These are phyloP conservation scores for Pseudopyrenochaeta lycopersici DNA, from an alignment of 2,329 filamentous ascomycete genomes.

Conservation along the genomic window DNA sequence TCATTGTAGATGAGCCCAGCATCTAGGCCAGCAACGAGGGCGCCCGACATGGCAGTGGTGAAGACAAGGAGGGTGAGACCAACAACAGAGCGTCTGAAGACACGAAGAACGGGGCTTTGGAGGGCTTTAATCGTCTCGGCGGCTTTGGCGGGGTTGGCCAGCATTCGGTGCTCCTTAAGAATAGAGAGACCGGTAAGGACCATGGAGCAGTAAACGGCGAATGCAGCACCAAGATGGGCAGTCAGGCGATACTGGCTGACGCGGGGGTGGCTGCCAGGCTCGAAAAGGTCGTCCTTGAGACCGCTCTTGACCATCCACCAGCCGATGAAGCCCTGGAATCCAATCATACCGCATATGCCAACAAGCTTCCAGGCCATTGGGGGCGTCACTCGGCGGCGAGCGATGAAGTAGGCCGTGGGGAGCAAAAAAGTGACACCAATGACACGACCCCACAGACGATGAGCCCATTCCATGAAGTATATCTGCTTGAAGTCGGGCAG, in stretches of 20 bases:
- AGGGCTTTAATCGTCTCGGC: conserved; percentile 69
- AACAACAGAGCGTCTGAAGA: conserved; percentile 77
- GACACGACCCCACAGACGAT: conserved; percentile 91
- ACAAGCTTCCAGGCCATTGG: conserved; percentile 79
- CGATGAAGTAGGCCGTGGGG: conserved; percentile 88
- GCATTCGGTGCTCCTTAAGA: conserved; percentile 77
- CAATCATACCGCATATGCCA: conserved; percentile 88
- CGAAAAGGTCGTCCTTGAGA: conserved; percentile 93
- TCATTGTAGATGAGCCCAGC: conserved; percentile 99
- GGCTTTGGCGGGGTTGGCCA: conserved; percentile 72
- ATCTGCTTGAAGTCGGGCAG: conserved; percentile 97
- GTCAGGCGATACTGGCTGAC: conserved; percentile 95
- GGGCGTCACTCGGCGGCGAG: conserved; percentile 77
- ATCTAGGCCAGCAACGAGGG: conserved; percentile 91
- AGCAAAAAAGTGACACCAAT: conserved; percentile 90
- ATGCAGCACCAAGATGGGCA: conserved; percentile 88
- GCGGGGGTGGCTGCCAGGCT: conserved; percentile 86
- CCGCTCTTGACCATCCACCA: conserved; percentile 99
- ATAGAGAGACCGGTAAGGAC: conserved; percentile 86
- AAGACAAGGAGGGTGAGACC: conserved; percentile 81
- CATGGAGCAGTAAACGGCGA: conserved; percentile 94
- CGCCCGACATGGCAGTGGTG: conserved; percentile 90
- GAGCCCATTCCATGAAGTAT: conserved; percentile 99
- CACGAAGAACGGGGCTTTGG: conserved; percentile 68
- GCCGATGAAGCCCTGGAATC: conserved; percentile 92